Percentiles rank a stretch among this genome's conserved stretches.
Conservation (phyloP, 768 basidiomycete genomes). For the Calocybe indica region DNA sequence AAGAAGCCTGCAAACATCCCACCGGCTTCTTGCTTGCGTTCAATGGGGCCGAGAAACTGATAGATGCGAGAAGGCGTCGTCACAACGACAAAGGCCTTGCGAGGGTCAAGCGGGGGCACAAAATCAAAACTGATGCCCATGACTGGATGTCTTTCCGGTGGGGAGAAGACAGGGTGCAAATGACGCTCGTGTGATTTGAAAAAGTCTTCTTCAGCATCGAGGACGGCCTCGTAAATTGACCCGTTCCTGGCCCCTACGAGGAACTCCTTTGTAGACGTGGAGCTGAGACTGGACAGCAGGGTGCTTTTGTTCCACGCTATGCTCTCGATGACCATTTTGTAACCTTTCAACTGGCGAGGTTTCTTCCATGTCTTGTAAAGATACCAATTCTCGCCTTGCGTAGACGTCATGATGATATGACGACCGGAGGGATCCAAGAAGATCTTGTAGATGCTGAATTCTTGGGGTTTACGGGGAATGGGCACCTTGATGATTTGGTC, state of each 20-base stretch:
- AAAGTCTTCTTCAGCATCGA: slow-evolving; percentile 89
- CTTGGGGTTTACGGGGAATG: slow-evolving; percentile 67
- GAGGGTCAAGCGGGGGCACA: slow-evolving; percentile 58
- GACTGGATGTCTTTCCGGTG: slow-evolving; percentile 78
- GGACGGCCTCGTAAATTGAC: slow-evolving; percentile 78
- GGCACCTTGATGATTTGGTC: slow-evolving; percentile 82
- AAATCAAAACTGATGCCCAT: slow-evolving; percentile 83
- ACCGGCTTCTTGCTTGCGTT: slow-evolving; percentile 69
- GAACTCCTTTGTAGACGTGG: slow-evolving; percentile 77
- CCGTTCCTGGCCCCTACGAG: slow-evolving; percentile 85
- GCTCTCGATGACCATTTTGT: slow-evolving; percentile 86
- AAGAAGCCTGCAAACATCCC: slow-evolving; percentile 74
- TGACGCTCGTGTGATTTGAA: slow-evolving; percentile 87
- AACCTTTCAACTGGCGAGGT: slow-evolving; percentile 68
- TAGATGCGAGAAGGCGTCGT: slow-evolving; percentile 89
- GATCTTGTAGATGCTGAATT: slow-evolving; percentile 73
- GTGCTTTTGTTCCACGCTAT: slow-evolving; percentile 85
- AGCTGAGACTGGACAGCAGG: slow-evolving; percentile 55
- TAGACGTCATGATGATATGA: slow-evolving; percentile 83
- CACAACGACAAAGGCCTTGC: slow-evolving; percentile 63
- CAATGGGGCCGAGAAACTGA: slow-evolving; percentile 73
- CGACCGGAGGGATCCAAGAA: slow-evolving; percentile 92
- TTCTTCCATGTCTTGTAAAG: slow-evolving; percentile 78
- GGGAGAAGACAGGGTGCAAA: slow-evolving; percentile 63
- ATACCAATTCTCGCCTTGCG: slow-evolving; percentile 92